A percentile compares a stretch with the other conserved stretches of the same genome.
Evolutionary conservation across 2,329 filamentous ascomycete genomes (phyloP).

Genomic region (Calonectria pauciramosa): DNA sequence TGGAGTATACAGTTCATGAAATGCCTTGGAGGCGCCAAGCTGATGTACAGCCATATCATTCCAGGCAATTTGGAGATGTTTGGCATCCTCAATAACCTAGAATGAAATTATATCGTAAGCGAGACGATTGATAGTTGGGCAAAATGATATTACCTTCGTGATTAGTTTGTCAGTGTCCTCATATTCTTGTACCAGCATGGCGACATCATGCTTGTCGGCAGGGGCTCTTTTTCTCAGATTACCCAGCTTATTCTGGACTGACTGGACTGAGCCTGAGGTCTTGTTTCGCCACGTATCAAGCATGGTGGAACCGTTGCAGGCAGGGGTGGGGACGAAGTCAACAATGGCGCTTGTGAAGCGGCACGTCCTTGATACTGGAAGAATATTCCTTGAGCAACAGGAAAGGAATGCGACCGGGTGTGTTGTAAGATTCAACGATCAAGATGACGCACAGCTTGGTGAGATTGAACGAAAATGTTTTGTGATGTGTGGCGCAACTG

Average conservation of each 20-base stretch:
- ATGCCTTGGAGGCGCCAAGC: constrained; percentile 17
- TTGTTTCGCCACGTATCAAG: constrained; percentile 18
- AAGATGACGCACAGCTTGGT: not conserved
- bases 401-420: not conserved
- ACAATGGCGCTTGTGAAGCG: not conserved
- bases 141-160: constrained; percentile 18
- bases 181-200: constrained; percentile 24
- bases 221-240: constrained; percentile 22
- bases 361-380: not conserved
- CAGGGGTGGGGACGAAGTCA: not conserved
- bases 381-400: not conserved
- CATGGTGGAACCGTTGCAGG: constrained; percentile 8
- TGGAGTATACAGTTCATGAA: constrained; percentile 26
- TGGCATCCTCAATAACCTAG: constrained; percentile 29
- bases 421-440: not conserved
- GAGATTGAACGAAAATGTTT: not conserved
- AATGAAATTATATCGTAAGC: not conserved
- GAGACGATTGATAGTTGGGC: not conserved
- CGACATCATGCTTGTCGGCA: constrained; percentile 23
- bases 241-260: constrained; percentile 24
- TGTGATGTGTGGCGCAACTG: not conserved
- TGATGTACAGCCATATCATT: constrained; percentile 26
- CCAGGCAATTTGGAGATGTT: constrained; percentile 26
- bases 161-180: constrained; percentile 27
- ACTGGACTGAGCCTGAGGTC: constrained; percentile 26